Evolutionary conservation across 116 monocot genomes (phyloP).

Genomic region (Zostera marina): DNA sequence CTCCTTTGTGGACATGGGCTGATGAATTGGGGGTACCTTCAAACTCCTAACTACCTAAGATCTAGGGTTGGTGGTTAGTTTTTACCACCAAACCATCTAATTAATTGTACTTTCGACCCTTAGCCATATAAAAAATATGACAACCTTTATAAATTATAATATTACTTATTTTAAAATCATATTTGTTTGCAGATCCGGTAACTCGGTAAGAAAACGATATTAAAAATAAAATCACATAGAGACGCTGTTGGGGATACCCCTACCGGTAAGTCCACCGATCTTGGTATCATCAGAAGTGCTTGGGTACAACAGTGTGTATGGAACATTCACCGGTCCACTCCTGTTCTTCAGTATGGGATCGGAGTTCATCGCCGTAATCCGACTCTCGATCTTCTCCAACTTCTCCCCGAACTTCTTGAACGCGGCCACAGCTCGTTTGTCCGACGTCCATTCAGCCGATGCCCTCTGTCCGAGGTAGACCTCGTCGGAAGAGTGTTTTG

Average conservation of each 20-base stretch:
- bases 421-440: conserved; percentile 13
- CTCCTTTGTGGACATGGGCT: too few relatives aligned
- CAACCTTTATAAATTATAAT: too few relatives aligned
- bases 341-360: conserved; percentile 39
- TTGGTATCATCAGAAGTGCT: conserved; percentile 10
- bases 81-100: too few relatives aligned
- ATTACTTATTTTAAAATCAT: too few relatives aligned
- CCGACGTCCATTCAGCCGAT: conserved; percentile 24
- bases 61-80: too few relatives aligned
- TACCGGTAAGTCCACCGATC: conserved; percentile 23
- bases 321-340: conserved; percentile 39
- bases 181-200: too few relatives aligned
- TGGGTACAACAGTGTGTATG: conserved; percentile 45
- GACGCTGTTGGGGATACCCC: conserved; percentile 52
- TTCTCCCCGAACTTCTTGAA: conserved; percentile 33
- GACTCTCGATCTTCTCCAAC: conserved; percentile 25
- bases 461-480: conserved; percentile 51
- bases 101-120: too few relatives aligned
- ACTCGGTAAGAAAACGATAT: too few relatives aligned
- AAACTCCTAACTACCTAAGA: too few relatives aligned
- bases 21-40: too few relatives aligned
- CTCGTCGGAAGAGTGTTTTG: conserved; percentile 54
- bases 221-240: too few relatives aligned
- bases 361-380: conserved; percentile 23
- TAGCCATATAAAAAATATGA: too few relatives aligned